Conservation (phyloP, 441 rosid genomes). For the Macaranga tanarius region DNA sequence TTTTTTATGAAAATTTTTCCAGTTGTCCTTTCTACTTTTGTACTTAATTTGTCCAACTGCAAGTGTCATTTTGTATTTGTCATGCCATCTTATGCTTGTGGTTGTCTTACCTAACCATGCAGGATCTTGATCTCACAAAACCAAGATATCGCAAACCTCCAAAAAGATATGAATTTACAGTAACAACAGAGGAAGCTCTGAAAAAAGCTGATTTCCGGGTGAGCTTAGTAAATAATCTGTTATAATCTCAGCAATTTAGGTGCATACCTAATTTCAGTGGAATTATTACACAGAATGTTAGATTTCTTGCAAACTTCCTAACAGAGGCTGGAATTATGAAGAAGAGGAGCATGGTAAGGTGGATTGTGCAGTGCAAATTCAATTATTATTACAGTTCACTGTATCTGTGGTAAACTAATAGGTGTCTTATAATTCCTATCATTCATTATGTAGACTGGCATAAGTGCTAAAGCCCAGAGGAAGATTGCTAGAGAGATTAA, state of each 20-base stretch:
- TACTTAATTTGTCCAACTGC: not conserved
- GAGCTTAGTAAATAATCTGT: constrained; percentile 30
- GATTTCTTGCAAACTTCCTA: constrained; percentile 71
- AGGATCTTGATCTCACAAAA: constrained; percentile 57
- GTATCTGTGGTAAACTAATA: constrained; percentile 6
- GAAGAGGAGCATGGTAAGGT: constrained; percentile 67
- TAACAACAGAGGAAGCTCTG: constrained; percentile 67
- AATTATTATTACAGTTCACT: not conserved
- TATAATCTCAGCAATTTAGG: not conserved
- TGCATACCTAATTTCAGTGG: not conserved
- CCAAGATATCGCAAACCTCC: constrained; percentile 36
- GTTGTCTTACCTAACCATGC: constrained; percentile 11
- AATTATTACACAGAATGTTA: constrained; percentile 62
- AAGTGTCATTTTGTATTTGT: not conserved
- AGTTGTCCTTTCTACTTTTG: not conserved
- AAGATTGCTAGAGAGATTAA: constrained; percentile 92
- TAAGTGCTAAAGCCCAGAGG: constrained; percentile 90
- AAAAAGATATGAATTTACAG: constrained; percentile 36
- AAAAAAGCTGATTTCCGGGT: constrained; percentile 87
- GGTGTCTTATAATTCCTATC: not conserved
- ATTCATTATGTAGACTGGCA: constrained; percentile 51
- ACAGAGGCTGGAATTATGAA: constrained; percentile 80
- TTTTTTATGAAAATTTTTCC: not conserved
- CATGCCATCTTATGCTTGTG: not conserved
- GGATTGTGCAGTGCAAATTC: not conserved